Percentiles rank a stretch among this genome's conserved stretches.
These are phyloP conservation scores for Prunus campanulata DNA, from an alignment of 306 rosid species.

Conservation along the genomic window DNA sequence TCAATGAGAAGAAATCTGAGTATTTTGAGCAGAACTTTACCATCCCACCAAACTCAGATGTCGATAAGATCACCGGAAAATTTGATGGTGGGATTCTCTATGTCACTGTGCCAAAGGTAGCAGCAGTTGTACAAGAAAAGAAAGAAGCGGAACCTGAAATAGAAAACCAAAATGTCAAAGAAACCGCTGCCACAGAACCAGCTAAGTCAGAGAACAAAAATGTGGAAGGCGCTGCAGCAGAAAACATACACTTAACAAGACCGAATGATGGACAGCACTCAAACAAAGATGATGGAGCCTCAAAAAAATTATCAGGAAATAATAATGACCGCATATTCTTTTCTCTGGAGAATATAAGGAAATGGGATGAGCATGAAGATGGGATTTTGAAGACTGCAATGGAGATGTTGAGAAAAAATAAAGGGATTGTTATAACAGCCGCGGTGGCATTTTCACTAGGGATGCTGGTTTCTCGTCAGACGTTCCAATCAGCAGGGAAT, in stretches of 20 bases:
- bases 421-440: constrained; percentile 50
- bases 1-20: constrained; percentile 30
- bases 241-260: background rate
- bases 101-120: constrained; percentile 50
- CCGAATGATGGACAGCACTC: background rate
- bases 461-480: constrained; percentile 32
- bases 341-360: constrained; percentile 27
- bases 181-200: background rate
- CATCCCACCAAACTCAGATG: constrained; percentile 42
- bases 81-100: constrained; percentile 55
- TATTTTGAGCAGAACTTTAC: constrained; percentile 41
- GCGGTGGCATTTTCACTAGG: constrained; percentile 62
- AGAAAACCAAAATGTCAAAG: background rate
- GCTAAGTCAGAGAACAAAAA: background rate
- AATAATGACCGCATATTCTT: constrained; percentile 12
- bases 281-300: constrained; percentile 11
- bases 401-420: constrained; percentile 40
- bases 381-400: constrained; percentile 25
- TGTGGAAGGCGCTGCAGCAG: background rate
- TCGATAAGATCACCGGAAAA: constrained; percentile 41
- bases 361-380: constrained; percentile 41
- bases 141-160: constrained; percentile 28
- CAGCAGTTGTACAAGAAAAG: constrained; percentile 18
- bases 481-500: constrained; percentile 20
- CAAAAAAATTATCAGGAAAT: constrained; percentile 2